Percentiles rank a stretch among this genome's conserved stretches.
phyloP scores from a whole-genome alignment of 2,329 filamentous ascomycete genomes.

The Macrophomina phaseolina region DNA sequence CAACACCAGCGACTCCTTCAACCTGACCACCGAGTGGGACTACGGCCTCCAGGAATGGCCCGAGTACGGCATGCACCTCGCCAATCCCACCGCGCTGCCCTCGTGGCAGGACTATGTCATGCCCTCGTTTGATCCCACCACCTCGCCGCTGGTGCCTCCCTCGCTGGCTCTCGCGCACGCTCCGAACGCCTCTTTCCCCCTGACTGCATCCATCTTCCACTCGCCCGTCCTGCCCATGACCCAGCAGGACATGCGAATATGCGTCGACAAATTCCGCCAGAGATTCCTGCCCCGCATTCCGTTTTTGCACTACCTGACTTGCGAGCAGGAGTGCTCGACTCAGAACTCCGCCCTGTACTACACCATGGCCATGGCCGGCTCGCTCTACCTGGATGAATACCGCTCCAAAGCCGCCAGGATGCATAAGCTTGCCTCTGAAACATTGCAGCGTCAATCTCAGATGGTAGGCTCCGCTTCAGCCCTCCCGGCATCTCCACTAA shows the following conservation, averaged over 20 bases:
- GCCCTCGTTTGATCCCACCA: slow-evolving; percentile 18
- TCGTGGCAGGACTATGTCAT: slow-evolving; percentile 26
- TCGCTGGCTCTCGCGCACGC: slow-evolving; percentile 24
- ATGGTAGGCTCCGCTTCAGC: not conserved
- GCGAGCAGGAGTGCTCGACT: slow-evolving; percentile 13
- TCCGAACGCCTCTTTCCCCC: slow-evolving; percentile 15
- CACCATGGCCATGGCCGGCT: slow-evolving; percentile 24
- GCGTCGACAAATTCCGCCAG: slow-evolving; percentile 17
- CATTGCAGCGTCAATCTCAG: not conserved
- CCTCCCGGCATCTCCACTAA: not conserved
- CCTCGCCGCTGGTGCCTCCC: slow-evolving; percentile 10
- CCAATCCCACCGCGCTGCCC: not conserved
- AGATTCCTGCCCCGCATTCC: slow-evolving; percentile 20
- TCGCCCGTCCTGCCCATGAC: slow-evolving; percentile 6
- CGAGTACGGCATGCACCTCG: slow-evolving; percentile 4
- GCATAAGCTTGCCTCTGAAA: slow-evolving; percentile 18
- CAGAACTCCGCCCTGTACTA: slow-evolving; percentile 20
- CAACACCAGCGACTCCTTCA: slow-evolving; percentile 17
- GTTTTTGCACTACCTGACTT: slow-evolving; percentile 22
- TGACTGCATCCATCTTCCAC: not conserved
- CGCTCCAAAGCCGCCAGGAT: slow-evolving; percentile 17
- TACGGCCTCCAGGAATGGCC: slow-evolving; percentile 26
- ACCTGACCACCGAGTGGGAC: slow-evolving; percentile 19
- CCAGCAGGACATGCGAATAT: slow-evolving; percentile 17
- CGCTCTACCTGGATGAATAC: slow-evolving; percentile 25